Evolutionary conservation across 257 asterid genomes (phyloP), one percentile per base, ranked within the genome.

Genomic region (Nicotiana otophora): DNA sequence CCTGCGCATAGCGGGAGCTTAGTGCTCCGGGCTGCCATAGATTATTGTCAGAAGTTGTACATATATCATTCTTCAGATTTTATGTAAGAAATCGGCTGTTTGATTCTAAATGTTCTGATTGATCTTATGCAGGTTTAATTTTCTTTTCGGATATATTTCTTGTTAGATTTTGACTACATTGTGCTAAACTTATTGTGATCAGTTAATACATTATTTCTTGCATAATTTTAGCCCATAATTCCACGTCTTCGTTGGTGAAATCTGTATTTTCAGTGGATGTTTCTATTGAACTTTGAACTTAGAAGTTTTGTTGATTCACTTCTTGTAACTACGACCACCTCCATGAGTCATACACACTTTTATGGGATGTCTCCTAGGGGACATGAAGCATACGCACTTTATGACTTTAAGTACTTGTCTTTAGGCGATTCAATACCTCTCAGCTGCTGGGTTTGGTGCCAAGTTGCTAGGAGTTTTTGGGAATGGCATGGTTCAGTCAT

Each of bases 401-500:
- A 46, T 46, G 79, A 72, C 51, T 46, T 46, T 23, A 72, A 46
- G 61, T 72, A 26, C 82, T 81, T 85, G 84, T 85, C 82, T 85
- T 83, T 85, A 94, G 99, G 97, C 99, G 69, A 92, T 96, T 84
- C 97, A 95, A 67, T 81, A 91, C 89, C 98, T 96, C 87, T 96
- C 98, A 68, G 98, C 91, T 42, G 97, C 98, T 82, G 99, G 99
- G 84, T 96, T 96, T 88, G 99, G 99, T 84, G 99, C 99, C 82
- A 93, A 92, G 94, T 87, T 96, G 91, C 95, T 96, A 80, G 99
- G 97, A 53, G 93, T 96, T 79, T 96, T 96, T 85, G 96, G 96
- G 68, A 96, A 96, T 87, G 99, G 99, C 82, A 96, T 96, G 99
- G 98, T 96, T 89, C 99, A 96, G 82, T 96, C 99, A 23, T 96